Base-by-base conservation (phyloP, 164 flowering plant genomes). In the Vitis rupestris region DNA sequence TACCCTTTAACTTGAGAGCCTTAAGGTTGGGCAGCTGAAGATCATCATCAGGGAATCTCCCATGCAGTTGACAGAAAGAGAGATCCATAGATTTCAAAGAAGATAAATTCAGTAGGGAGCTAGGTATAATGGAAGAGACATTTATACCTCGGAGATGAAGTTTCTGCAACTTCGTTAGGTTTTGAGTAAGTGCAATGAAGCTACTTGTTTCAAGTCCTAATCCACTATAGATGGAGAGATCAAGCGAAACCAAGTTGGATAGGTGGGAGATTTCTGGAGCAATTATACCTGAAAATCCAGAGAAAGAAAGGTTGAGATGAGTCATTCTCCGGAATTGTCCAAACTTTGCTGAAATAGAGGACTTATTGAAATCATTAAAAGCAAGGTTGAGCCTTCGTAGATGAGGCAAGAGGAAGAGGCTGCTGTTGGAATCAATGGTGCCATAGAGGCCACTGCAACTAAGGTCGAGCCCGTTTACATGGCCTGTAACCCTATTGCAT, bases 311-410 rank as follows among this genome's bases (percentile, higher is more conserved):
- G 49, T 71, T 68, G 23, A 79, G 76, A 68, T 70, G 60, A 0
- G 31, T 67, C 61, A 76, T 64, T 1, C 53, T 10, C 1, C 14
- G 0, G 2, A 75, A 53, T 0, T 7, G 15, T 3, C 65, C 70
- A 29, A 73, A 30, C 9, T 17, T 15, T 10, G 62, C 13, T 23
- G 74, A 29, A 1, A 72, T 61, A 3, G 9, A 3, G 15, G 73
- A 44, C 14, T 1, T 0, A 5, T 19, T 19, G 30, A 73, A 79
- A 54, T 67, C n/a, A 16, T 72, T 78, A 0, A 0, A 10, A 29
- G 74, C 55, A 9, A 79, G 71, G 51, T 69, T 72, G 16, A 75
- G 77, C 0, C 13, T 19, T 15, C 58, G 68, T 2, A 76, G 73
- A 37, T 74, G 74, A 1, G 3, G 49, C 12, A 71, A 65, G 8